Base-by-base conservation (phyloP, 2,329 filamentous ascomycete species). In the Bipolaris bicolor region DNA sequence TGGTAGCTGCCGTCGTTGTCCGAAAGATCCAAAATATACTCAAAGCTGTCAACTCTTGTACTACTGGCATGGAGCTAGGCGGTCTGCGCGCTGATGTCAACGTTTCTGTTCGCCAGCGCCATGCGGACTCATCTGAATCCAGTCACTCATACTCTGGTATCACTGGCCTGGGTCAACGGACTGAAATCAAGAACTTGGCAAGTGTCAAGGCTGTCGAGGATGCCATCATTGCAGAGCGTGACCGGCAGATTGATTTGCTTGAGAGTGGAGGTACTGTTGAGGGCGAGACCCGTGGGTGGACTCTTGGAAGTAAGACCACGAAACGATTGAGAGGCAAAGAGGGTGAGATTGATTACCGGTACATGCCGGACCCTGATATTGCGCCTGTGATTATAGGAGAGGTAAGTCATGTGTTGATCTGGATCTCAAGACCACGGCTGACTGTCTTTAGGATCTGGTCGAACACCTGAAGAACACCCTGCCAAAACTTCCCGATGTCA, bases 351-450 rank as follows among this genome's bases (percentile, higher is more conserved):
- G 95, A 99, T 76, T 99, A 99, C 76, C 85, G 95, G 40, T 99
- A 99, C 73, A 98, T 99, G 94, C 94, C 95, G 0, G 95, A 99
- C 74, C 91, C 95, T 5, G 95, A 99, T 72, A 82, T 99, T 13
- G 84, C 86, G 0, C 92, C 95, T 1, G 81, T 99, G 1, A 73
- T 92, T 2, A 89, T 99, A 58, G 88, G 87, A 7, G 72, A 82
- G 1, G 78, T 80, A 63, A 39, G 68, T 46, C 7, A 2, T 40
- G 5, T 13, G 3, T 4, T 5, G 46, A 37, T 7, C 31, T 10
- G 29, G 5, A n/a, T 10, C 15, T 36, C 5, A 44, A 5, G 7
- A 10, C 50, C 16, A 22, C 11, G 49, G 55, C 57, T 69, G 47
- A 66, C 26, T 5, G 15, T 39, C 24, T 33, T 5, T 43, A 79